Conservation (phyloP, 345 rosid genomes). For the Citropsis articulata region DNA sequence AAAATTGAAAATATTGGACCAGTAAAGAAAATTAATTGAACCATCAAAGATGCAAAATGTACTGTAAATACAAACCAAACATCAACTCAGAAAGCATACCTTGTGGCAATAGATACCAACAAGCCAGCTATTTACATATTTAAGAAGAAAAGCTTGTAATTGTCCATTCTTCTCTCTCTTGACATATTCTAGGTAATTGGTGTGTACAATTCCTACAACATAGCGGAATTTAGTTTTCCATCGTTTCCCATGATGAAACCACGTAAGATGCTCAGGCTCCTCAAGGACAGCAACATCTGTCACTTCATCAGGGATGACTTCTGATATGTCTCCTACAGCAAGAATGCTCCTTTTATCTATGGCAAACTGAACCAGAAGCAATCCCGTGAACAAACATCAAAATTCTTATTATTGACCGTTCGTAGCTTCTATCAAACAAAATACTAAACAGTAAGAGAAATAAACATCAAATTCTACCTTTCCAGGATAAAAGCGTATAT, state of each 20-base stretch:
- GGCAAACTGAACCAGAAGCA: constrained; percentile 59
- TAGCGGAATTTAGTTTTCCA: constrained; percentile 82
- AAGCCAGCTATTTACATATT: constrained; percentile 67
- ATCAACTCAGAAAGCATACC: constrained; percentile 39
- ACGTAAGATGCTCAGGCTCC: constrained; percentile 98
- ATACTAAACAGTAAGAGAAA: not conserved
- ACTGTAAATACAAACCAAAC: not conserved
- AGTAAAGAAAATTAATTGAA: not conserved
- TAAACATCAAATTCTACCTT: constrained; percentile 46
- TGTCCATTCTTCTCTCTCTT: constrained; percentile 81
- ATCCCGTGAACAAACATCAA: constrained; percentile 6
- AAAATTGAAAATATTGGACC: not conserved
- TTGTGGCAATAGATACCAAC: constrained; percentile 89
- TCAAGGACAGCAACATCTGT: constrained; percentile 94
- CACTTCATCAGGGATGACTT: constrained; percentile 68
- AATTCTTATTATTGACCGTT: not conserved
- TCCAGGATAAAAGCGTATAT: constrained; percentile 72
- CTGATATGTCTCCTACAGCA: constrained; percentile 81
- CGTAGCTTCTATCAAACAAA: not conserved
- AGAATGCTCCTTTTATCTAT: constrained; percentile 87
- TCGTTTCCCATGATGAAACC: constrained; percentile 97
- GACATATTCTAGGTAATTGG: constrained; percentile 90
- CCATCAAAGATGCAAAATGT: not conserved
- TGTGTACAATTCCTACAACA: constrained; percentile 80
- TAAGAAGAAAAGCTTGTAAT: constrained; percentile 60